Evolutionary conservation across 1,284 basidiomycete species (phyloP).

Genomic region (Mycosarcoma maydis): DNA sequence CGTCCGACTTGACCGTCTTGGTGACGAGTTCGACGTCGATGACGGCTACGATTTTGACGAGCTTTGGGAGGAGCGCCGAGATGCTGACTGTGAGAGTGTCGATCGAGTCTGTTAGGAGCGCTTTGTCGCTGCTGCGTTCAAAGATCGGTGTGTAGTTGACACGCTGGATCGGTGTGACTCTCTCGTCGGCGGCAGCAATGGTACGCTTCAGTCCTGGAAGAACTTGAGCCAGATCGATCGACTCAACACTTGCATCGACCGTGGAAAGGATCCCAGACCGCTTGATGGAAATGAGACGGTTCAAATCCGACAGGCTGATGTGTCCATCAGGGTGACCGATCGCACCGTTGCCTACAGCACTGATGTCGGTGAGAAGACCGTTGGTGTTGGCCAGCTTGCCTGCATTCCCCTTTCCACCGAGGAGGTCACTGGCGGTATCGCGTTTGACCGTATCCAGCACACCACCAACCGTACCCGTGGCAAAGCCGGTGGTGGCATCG

Average conservation of each 20-base stretch:
- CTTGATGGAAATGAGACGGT: slow-evolving; percentile 4
- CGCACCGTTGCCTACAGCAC: background rate
- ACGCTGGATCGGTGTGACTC: background rate
- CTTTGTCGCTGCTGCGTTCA: background rate
- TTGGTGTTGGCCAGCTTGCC: too few relatives aligned
- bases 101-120: slow-evolving; percentile 19
- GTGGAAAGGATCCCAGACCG: slow-evolving; percentile 11
- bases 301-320: slow-evolving; percentile 4
- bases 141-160: slow-evolving; percentile 1
- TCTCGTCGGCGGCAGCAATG: slow-evolving; percentile 1
- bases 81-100: slow-evolving; percentile 5
- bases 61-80: slow-evolving; percentile 1
- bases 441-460: background rate
- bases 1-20: slow-evolving; percentile 1
- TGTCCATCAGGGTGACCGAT: background rate
- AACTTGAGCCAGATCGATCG: slow-evolving; percentile 1
- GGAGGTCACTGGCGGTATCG: background rate
- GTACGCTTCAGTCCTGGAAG: slow-evolving; percentile 10
- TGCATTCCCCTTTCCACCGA: too few relatives aligned
- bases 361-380: too few relatives aligned
- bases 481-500: too few relatives aligned
- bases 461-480: slow-evolving; percentile 3
- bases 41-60: slow-evolving; percentile 15
- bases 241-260: slow-evolving; percentile 2
- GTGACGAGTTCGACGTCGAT: slow-evolving; percentile 4